Conservation (phyloP, 148 eudicot species). For the Nepenthes mirabilis region DNA sequence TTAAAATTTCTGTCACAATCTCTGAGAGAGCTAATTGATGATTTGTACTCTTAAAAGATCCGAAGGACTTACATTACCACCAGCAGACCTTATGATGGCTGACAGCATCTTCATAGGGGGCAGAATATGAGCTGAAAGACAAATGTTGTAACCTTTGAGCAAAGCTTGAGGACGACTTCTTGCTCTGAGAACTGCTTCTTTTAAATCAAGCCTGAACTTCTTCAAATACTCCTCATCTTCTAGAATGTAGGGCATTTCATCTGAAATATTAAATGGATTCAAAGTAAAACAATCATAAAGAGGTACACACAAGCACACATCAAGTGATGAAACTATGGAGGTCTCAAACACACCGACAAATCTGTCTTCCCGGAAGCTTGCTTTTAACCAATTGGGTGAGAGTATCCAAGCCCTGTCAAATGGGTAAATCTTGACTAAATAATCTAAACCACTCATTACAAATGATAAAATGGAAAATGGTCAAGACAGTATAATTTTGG, state of each 20-base stretch:
- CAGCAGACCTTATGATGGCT: constrained; percentile 60
- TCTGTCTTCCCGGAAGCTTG: constrained; percentile 56
- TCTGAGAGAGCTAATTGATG: too few relatives aligned
- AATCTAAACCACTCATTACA: neutral
- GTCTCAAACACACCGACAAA: constrained; percentile 51
- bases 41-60: neutral
- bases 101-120: constrained; percentile 48
- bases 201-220: constrained; percentile 51
- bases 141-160: constrained; percentile 51
- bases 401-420: constrained; percentile 75
- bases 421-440: neutral
- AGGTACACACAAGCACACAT: neutral
- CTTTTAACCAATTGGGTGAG: constrained; percentile 79
- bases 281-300: neutral
- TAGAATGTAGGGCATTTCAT: constrained; percentile 61
- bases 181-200: constrained; percentile 61
- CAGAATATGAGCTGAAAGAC: constrained; percentile 52
- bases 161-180: constrained; percentile 38
- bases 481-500: neutral
- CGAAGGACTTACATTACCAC: constrained; percentile 59
- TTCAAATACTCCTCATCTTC: constrained; percentile 49
- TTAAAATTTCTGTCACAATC: too few relatives aligned
- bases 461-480: neutral
- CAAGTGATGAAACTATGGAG: neutral
- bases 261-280: constrained; percentile 18